Percentiles rank a stretch among this genome's conserved stretches.
Evolutionary conservation across 208 protist genomes (phyloP).

Genomic region (Wallacemonas rigidus): DNA sequence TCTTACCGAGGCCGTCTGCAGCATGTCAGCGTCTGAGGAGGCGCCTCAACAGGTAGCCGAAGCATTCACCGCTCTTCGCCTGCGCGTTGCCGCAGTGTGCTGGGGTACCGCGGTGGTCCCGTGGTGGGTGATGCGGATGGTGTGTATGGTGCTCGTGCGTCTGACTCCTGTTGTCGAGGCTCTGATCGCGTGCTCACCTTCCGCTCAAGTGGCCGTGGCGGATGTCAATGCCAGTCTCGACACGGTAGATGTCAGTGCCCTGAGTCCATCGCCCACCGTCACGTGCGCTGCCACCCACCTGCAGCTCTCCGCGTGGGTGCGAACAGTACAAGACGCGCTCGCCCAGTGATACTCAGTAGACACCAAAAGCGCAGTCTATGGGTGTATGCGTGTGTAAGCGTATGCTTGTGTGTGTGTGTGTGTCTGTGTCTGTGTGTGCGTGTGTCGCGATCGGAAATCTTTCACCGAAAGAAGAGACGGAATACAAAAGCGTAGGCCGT

Average conservation of each 20-base stretch:
- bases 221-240: background rate
- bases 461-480: no score
- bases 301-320: background rate
- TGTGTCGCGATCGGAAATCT: no score
- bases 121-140: conserved; percentile 38
- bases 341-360: no score
- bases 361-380: no score
- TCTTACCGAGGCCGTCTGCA: background rate
- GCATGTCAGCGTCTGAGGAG: background rate
- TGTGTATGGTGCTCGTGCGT: conserved; percentile 49
- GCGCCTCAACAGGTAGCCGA: background rate
- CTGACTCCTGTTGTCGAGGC: background rate
- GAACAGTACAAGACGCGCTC: background rate
- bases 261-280: background rate
- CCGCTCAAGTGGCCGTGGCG: background rate
- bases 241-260: background rate
- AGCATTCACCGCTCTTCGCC: background rate
- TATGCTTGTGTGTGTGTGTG: no score
- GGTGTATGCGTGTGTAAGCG: no score
- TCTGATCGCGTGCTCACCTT: background rate
- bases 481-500: no score
- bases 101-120: conserved; percentile 20
- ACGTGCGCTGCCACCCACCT: background rate
- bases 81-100: background rate
- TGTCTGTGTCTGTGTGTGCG: no score